Evolutionary conservation across 2,329 filamentous ascomycete genomes (phyloP), one percentile per base, ranked within the genome.

Genomic region (Cordyceps cicadae): DNA sequence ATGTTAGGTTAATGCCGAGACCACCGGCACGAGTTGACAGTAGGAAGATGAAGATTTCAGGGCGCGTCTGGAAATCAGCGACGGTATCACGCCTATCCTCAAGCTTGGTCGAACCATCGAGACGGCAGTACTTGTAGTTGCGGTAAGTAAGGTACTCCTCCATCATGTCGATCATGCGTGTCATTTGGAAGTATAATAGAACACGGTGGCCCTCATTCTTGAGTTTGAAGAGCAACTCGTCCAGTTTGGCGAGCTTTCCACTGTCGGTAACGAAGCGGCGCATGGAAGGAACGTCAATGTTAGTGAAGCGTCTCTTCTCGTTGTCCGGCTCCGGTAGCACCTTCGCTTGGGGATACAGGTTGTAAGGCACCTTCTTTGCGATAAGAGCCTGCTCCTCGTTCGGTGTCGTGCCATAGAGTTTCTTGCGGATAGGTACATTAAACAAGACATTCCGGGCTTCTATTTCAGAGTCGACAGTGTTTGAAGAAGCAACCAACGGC

Each of bases 101-200:
- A 56, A 99, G 82, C 74, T 97, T 99, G 49, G 94, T 99, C 19
- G 92, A 96, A 71, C 94, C 94, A 69, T 99, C 94, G 50, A 99
- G 82, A 63, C 94, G 90, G 69, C 93, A 95, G 77, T 97, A 99
- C 75, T 96, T 97, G 86, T 96, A 97, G 77, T 97, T 97, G 72
- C 94, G 90, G 77, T 97, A 97, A 0, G 94, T 97, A 62, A 99
- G 81, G 68, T 97, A 99, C 75, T 99, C 94, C 74, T 99, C 94
- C 90, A 97, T 97, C 63, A 99, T 80, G 72, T 99, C 93, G 70
- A 99, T 97, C 94, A 99, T 99, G 70, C 90, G 89, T 4, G 94
- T 99, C 94, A 99, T 99, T 80, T 99, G 94, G 89, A 99, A 99
- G 81, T 99, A 99, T 21, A 99, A 80, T 59, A 99, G 80, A 24